Percentiles rank a stretch among this genome's conserved stretches.
phyloP scores from a whole-genome alignment of 345 rosid genomes.

The Aquilaria malaccensis region DNA sequence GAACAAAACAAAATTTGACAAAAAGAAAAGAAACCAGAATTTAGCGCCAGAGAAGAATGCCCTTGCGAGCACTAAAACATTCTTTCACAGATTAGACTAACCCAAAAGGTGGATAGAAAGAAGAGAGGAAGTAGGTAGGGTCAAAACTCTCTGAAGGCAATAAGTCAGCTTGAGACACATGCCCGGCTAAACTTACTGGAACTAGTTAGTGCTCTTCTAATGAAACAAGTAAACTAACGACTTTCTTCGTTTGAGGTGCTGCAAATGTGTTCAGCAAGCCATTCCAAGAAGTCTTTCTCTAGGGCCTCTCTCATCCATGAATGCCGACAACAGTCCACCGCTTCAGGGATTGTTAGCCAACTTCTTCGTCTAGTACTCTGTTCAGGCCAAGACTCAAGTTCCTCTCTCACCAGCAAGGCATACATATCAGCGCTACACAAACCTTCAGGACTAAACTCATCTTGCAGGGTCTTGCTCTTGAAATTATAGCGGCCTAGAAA shows the following conservation, averaged over 20 bases:
- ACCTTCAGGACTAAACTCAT: conserved; percentile 31
- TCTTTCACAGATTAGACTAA: no score
- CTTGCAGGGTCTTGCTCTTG: conserved; percentile 42
- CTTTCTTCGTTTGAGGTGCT: conserved; percentile 7
- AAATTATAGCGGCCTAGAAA: conserved; percentile 29
- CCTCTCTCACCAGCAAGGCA: conserved; percentile 38
- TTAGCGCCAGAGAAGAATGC: no score
- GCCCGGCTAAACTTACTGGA: no score
- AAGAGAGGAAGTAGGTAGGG: no score
- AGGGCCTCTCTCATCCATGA: conserved; percentile 45
- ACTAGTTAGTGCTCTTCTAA: no score
- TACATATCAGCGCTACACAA: conserved; percentile 40
- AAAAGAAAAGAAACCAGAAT: no score
- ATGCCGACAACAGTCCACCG: conserved; percentile 31
- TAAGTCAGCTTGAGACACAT: no score
- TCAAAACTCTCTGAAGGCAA: no score
- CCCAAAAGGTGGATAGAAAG: no score
- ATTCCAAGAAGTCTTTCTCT: conserved; percentile 23
- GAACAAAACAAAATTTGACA: no score
- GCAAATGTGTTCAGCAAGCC: conserved; percentile 20
- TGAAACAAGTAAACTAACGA: neutral
- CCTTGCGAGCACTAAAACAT: no score
- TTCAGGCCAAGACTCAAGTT: conserved; percentile 48
- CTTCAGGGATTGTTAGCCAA: conserved; percentile 36
- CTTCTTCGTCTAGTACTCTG: conserved; percentile 30